Evolutionary conservation across 495 filamentous ascomycete species (phyloP).

Genomic region (Trichocladium uniseriatum): DNA sequence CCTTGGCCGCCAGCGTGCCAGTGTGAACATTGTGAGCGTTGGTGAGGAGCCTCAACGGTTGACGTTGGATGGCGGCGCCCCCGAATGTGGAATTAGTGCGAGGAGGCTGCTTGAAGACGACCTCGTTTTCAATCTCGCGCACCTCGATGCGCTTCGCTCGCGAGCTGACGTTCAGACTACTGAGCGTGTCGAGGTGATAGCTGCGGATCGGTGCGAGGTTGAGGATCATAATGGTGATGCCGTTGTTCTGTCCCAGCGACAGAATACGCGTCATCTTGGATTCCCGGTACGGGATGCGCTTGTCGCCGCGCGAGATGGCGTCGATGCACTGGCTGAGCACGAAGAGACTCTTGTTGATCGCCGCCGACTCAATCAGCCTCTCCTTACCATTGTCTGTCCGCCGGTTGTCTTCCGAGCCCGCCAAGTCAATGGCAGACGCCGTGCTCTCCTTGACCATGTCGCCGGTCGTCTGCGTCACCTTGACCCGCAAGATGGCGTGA

Average conservation of each 20-base stretch:
- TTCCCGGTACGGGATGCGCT: conserved; percentile 85
- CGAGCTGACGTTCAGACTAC: conserved; percentile 89
- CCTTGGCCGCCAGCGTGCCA: conserved; percentile 32
- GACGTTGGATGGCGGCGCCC: conserved; percentile 47
- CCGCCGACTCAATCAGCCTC: conserved; percentile 86
- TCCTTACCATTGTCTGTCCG: conserved; percentile 92
- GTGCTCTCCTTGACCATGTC: conserved; percentile 67
- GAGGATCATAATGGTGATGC: conserved; percentile 91
- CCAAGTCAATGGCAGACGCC: conserved; percentile 90
- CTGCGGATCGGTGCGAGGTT: conserved; percentile 79
- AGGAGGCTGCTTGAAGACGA: conserved; percentile 65
- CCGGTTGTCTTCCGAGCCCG: conserved; percentile 92
- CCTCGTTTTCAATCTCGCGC: conserved; percentile 86
- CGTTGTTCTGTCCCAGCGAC: conserved; percentile 89
- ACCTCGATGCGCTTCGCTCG: conserved; percentile 95
- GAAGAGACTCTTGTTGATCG: conserved; percentile 97
- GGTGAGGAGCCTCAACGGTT: conserved; percentile 67
- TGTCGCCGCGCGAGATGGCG: conserved; percentile 62
- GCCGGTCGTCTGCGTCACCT: conserved; percentile 64
- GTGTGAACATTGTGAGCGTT: conserved; percentile 53
- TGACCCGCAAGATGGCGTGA: conserved; percentile 89
- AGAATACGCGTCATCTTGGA: conserved; percentile 96
- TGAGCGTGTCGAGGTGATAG: conserved; percentile 90
- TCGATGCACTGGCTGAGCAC: conserved; percentile 93
- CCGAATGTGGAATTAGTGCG: conserved; percentile 41